Percentiles rank a stretch among this genome's conserved stretches.
Evolutionary conservation across 495 filamentous ascomycete species (phyloP).

Genomic region (Geoglossum glabrum): DNA sequence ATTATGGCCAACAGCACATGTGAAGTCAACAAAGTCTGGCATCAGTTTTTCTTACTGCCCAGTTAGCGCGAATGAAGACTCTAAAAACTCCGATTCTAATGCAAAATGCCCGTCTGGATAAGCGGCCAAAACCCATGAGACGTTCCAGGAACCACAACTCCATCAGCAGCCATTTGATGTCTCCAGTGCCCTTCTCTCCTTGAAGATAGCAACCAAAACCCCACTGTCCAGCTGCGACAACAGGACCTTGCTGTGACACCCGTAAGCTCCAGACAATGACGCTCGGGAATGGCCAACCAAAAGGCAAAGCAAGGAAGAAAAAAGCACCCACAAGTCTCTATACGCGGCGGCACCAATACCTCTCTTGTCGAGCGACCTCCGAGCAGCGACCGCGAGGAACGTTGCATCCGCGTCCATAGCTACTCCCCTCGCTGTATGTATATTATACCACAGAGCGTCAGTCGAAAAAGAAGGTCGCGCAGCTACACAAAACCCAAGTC

Average conservation of each 20-base stretch:
- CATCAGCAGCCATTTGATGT: background rate
- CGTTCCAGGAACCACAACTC: background rate
- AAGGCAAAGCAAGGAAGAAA: background rate
- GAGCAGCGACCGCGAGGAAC: slow-evolving; percentile 14
- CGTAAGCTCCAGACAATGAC: background rate
- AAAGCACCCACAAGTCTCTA: slow-evolving; percentile 12
- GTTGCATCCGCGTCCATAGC: slow-evolving; percentile 17
- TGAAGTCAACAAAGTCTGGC: too few species aligned
- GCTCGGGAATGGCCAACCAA: background rate
- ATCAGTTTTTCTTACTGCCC: background rate
- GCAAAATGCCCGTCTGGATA: background rate
- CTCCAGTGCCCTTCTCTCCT: slow-evolving; percentile 14
- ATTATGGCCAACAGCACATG: too few species aligned
- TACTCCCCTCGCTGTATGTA: slow-evolving; percentile 14
- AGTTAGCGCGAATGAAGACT: background rate
- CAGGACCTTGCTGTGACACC: slow-evolving; percentile 11
- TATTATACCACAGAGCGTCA: slow-evolving; percentile 1
- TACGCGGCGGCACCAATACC: slow-evolving; percentile 16
- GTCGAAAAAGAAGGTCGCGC: background rate
- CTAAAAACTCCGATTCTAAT: background rate
- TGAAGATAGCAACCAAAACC: slow-evolving; percentile 14
- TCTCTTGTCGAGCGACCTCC: slow-evolving; percentile 12
- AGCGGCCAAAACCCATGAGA: background rate
- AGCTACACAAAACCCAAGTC: background rate
- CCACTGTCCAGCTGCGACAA: slow-evolving; percentile 10